Evolutionary conservation across 805 yeast species (phyloP), one percentile per base, ranked within the genome.

Genomic region (Candida jianshihensis): DNA sequence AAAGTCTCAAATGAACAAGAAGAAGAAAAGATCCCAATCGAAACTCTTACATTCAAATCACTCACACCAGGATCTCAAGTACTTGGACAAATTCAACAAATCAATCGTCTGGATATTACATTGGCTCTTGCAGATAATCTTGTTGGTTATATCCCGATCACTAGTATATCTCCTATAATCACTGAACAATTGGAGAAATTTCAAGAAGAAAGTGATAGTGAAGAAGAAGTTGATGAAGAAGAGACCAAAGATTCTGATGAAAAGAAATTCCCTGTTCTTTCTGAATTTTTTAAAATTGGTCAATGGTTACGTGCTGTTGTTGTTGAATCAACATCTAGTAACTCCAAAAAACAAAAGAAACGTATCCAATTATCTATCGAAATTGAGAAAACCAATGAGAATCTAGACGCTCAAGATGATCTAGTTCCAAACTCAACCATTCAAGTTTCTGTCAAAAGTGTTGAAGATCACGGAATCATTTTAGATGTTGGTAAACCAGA

Each of bases 391-490:
- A 86, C 83, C 11, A 92, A 92, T 53, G 64, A 68, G 16, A 41
- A 62, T 12, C 61, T 88, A 39, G 70, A 64, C 8, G 72, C n/a
- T n/a, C n/a, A 66, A 5, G 88, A 80, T 31, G 97, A 88, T 54
- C 59, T 84, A 33, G 60, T 65, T 6, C 49, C 67, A 19, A 87
- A 86, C 30, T 67, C 73, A 40, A 54, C 81, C 4, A 54, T 92
- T 3, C 98, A 92, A 60, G 89, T 78, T 18, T 68, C 85, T 3
- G 77, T 92, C 17, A 71, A 68, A 42, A 81, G 94, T 32, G 61
- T 85, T 18, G 97, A 92, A 68, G 99, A 92, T 56, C 96, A 87
- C 56, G 98, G 98, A 61, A 72, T 78, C 18, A 74, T 85, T 38
- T 61, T 90, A 30, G 81, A 80, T 47, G 57, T 82, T 27, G 97